phyloP scores from a whole-genome alignment of 306 rosid genomes.

The Comarum palustre region DNA sequence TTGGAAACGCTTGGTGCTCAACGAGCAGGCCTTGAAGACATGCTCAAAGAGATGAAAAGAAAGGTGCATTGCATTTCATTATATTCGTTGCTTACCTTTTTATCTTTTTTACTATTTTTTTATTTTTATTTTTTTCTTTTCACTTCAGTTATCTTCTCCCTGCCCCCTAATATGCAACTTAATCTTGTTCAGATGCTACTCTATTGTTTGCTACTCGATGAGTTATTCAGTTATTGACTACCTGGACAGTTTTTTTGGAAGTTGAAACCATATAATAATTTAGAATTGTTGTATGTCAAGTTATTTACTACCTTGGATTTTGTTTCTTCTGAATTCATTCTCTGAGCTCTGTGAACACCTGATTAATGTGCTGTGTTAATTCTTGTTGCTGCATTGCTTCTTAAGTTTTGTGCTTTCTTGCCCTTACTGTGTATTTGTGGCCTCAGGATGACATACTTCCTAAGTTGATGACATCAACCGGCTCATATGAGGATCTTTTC shows the following conservation, averaged over 20 bases:
- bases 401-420: conserved; percentile 6
- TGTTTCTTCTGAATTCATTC: not conserved
- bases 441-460: conserved; percentile 97
- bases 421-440: conserved; percentile 30
- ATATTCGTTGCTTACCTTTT: not conserved
- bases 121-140: not conserved
- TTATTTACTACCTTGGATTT: not conserved
- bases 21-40: conserved; percentile 99
- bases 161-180: not conserved
- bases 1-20: conserved; percentile 96
- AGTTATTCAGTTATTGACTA: not conserved
- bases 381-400: conserved; percentile 19
- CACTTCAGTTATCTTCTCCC: not conserved
- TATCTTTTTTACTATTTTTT: no score
- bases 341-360: not conserved
- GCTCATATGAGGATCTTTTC: conserved; percentile 96
- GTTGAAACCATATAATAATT: not conserved
- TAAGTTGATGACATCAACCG: conserved; percentile 96
- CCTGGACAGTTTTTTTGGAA: not conserved
- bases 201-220: not conserved
- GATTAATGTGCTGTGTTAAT: conserved; percentile 3
- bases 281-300: not conserved
- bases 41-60: conserved; percentile 99
- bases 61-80: conserved; percentile 48
- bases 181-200: not conserved